Percentiles rank a stretch among this genome's conserved stretches.
These are phyloP conservation scores for Diaporthe capsici DNA, from an alignment of 2,329 filamentous ascomycete species.

Conservation along the genomic window DNA sequence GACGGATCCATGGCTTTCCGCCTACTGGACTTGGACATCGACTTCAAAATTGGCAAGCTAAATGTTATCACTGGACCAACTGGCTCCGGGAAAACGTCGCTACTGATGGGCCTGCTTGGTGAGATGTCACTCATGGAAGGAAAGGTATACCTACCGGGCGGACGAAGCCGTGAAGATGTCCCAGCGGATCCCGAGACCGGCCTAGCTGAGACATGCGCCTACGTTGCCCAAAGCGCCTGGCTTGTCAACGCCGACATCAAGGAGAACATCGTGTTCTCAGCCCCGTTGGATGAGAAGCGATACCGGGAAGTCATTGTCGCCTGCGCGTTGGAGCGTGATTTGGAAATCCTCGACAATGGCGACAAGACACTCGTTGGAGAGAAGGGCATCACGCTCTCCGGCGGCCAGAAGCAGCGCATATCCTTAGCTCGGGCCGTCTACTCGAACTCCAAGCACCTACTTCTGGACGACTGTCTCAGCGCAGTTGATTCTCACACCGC, in stretches of 20 bases:
- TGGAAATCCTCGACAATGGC: constrained; percentile 92
- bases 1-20: constrained; percentile 83
- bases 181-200: constrained; percentile 85
- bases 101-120: constrained; percentile 94
- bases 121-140: constrained; percentile 93
- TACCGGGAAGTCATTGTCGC: constrained; percentile 92
- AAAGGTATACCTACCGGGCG: constrained; percentile 86
- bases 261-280: constrained; percentile 94
- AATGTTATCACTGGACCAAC: constrained; percentile 96
- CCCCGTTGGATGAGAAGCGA: constrained; percentile 82
- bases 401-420: constrained; percentile 97
- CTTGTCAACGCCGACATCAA: constrained; percentile 95
- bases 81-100: constrained; percentile 93
- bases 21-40: constrained; percentile 85
- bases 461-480: constrained; percentile 95
- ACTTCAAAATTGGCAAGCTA: constrained; percentile 87
- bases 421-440: constrained; percentile 98
- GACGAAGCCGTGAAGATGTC: constrained; percentile 87
- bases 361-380: constrained; percentile 96
- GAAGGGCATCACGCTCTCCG: constrained; percentile 96
- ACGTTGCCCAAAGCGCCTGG: constrained; percentile 98
- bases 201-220: constrained; percentile 92
- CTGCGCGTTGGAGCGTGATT: constrained; percentile 90
- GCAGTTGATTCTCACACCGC: constrained; percentile 98
- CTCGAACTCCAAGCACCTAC: constrained; percentile 89